These are phyloP conservation scores for Austroboletus novae-zelandiae DNA, from an alignment of 1,284 basidiomycete species.

Conservation along the genomic window DNA sequence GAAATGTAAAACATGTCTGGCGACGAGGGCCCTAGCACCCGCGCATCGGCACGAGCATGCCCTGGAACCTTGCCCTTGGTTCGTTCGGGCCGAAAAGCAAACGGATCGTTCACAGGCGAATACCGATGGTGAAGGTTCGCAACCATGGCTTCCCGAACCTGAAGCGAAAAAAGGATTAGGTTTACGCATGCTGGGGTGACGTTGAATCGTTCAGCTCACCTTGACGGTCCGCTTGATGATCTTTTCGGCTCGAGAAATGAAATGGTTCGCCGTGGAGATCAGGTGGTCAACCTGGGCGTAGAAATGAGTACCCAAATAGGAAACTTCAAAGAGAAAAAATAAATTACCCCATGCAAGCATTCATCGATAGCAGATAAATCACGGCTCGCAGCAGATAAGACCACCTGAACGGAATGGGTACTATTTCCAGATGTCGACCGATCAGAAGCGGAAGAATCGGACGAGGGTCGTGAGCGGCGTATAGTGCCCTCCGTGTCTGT, in stretches of 20 bases:
- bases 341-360: conserved; percentile 28
- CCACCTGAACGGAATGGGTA: conserved; percentile 41
- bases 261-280: conserved; percentile 49
- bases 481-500: conserved; percentile 26
- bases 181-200: conserved; percentile 1
- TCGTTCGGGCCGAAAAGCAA: conserved; percentile 16
- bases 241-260: conserved; percentile 50
- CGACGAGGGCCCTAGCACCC: conserved; percentile 29
- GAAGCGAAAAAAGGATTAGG: neutral
- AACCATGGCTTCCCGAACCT: conserved; percentile 29
- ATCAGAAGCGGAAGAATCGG: conserved; percentile 4
- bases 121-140: conserved; percentile 30
- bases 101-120: conserved; percentile 18
- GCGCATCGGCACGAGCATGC: conserved; percentile 1
- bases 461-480: conserved; percentile 11
- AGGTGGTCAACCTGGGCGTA: conserved; percentile 49
- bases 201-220: conserved; percentile 34
- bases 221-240: conserved; percentile 49
- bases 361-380: conserved; percentile 55
- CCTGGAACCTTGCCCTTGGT: neutral
- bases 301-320: conserved; percentile 13
- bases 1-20: conserved; percentile 38
- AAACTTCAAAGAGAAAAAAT: conserved; percentile 7
- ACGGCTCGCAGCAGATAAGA: conserved; percentile 49
- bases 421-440: conserved; percentile 19